phyloP scores from a whole-genome alignment of 345 rosid species.

The Carallia pectinifolia region DNA sequence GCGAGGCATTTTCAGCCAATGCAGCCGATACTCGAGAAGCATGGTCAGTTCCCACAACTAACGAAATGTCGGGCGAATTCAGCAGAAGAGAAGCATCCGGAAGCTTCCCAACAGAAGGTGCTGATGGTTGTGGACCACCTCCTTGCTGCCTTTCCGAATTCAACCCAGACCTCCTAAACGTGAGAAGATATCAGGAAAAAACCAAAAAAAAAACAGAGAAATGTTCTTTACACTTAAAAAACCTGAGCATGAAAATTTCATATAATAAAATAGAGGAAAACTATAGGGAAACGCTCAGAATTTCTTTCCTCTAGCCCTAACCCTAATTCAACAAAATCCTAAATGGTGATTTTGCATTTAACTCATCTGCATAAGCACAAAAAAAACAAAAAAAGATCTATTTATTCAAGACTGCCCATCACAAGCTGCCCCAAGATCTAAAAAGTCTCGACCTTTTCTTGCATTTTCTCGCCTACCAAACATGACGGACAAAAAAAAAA shows the following conservation, averaged over 20 bases:
- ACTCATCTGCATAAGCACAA: no score
- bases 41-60: constrained; percentile 47
- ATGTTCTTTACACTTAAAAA: no score
- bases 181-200: background rate
- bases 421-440: background rate
- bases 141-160: constrained; percentile 23
- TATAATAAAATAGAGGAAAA: background rate
- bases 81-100: constrained; percentile 84
- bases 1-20: constrained; percentile 54
- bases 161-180: constrained; percentile 34
- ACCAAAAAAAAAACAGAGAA: no score
- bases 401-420: no score
- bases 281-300: background rate
- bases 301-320: no score
- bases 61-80: constrained; percentile 43
- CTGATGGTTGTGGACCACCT: constrained; percentile 11
- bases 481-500: background rate
- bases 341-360: no score
- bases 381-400: no score
- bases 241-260: no score
- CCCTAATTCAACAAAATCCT: no score
- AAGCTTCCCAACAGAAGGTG: constrained; percentile 43
- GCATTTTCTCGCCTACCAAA: background rate
- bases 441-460: background rate
- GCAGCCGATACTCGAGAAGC: constrained; percentile 79